Evolutionary conservation across 225 moss, liverwort and hornwort genomes (phyloP).

Genomic region (Marchantia polymorpha): DNA sequence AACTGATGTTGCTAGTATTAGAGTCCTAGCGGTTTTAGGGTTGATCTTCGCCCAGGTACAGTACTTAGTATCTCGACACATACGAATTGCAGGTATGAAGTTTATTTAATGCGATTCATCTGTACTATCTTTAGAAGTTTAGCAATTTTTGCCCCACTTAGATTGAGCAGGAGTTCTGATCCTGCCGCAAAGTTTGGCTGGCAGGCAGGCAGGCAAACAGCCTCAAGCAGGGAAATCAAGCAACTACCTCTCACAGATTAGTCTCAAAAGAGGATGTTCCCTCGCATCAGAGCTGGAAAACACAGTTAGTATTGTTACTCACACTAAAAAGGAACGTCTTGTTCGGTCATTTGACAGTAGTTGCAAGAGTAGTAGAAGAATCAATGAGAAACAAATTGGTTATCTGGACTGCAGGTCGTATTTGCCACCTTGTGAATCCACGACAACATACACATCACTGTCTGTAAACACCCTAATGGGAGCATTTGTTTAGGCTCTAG

Average conservation of each 20-base stretch:
- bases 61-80: slow-evolving; percentile 76
- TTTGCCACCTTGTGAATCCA: slow-evolving; percentile 2
- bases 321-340: slow-evolving; percentile 14
- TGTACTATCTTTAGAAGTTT: slow-evolving; percentile 30
- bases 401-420: neutral
- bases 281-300: slow-evolving; percentile 6
- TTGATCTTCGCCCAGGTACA: slow-evolving; percentile 72
- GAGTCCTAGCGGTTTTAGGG: slow-evolving; percentile 77
- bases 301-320: slow-evolving; percentile 6
- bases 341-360: slow-evolving; percentile 4
- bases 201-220: neutral
- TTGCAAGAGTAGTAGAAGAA: neutral
- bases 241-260: slow-evolving; percentile 6
- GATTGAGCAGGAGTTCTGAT: slow-evolving; percentile 26
- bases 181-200: slow-evolving; percentile 14
- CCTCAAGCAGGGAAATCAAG: slow-evolving; percentile 1
- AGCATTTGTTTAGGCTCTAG: too few species aligned
- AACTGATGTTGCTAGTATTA: slow-evolving; percentile 81
- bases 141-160: slow-evolving; percentile 45
- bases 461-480: neutral
- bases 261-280: neutral
- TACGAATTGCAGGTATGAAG: slow-evolving; percentile 91
- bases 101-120: slow-evolving; percentile 54
- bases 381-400: neutral
- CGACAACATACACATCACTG: too few species aligned